Evolutionary conservation across 164 flowering plant genomes (phyloP).

Genomic region (Litsea cubeba): DNA sequence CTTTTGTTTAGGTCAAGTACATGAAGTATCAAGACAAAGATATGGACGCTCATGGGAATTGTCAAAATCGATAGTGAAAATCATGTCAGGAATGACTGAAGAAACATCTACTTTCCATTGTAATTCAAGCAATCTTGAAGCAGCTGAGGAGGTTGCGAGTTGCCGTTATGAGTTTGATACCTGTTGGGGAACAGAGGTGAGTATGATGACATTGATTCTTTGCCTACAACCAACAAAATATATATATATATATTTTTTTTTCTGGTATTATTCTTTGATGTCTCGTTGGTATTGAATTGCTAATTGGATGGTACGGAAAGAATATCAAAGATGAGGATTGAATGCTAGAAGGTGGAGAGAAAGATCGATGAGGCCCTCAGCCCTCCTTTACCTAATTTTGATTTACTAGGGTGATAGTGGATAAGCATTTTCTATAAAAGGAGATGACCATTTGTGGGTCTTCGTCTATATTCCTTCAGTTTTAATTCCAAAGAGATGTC

Average conservation of each 20-base stretch:
- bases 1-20: not conserved
- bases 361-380: not conserved
- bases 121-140: conserved; percentile 27
- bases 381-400: not conserved
- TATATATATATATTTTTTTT: too few relatives aligned
- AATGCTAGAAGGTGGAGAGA: too few relatives aligned
- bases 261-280: not conserved
- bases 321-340: too few relatives aligned
- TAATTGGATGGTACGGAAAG: not conserved
- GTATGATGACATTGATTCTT: not conserved
- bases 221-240: not conserved
- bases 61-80: conserved; percentile 19
- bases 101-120: not conserved
- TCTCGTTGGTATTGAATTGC: not conserved
- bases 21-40: not conserved
- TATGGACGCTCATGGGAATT: conserved; percentile 41
- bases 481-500: too few relatives aligned
- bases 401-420: not conserved
- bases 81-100: not conserved
- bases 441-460: too few relatives aligned
- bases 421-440: too few relatives aligned
- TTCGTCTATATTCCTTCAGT: too few relatives aligned
- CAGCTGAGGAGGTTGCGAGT: conserved; percentile 34
- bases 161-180: conserved; percentile 43
- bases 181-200: conserved; percentile 50